phyloP scores from a whole-genome alignment of 345 rosid genomes.

The Gossypium herbaceum region DNA sequence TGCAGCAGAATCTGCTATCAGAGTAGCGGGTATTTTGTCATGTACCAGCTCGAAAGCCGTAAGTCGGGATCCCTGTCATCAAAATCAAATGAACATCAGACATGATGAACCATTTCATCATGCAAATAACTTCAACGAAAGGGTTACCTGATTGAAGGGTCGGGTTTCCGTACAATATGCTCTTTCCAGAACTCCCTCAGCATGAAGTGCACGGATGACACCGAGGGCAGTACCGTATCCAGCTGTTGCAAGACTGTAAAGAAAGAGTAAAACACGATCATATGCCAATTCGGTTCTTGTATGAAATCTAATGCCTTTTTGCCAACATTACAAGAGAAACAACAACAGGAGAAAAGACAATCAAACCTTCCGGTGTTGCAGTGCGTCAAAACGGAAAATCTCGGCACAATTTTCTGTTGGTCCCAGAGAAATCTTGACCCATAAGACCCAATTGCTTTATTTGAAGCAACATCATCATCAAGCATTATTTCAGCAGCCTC shows the following conservation, averaged over 20 bases:
- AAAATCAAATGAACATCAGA: neutral
- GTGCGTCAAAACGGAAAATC: slow-evolving; percentile 73
- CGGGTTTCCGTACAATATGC: slow-evolving; percentile 97
- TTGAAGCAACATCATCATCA: slow-evolving; percentile 80
- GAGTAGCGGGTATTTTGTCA: slow-evolving; percentile 85
- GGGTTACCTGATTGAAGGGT: slow-evolving; percentile 86
- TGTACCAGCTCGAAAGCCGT: slow-evolving; percentile 93
- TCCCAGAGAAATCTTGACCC: slow-evolving; percentile 61
- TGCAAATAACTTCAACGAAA: neutral
- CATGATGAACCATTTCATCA: too few species aligned
- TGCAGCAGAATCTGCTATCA: slow-evolving; percentile 88
- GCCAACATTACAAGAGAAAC: neutral
- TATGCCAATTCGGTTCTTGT: neutral
- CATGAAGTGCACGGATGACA: slow-evolving; percentile 78
- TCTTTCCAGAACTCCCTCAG: slow-evolving; percentile 59
- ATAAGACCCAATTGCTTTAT: slow-evolving; percentile 69
- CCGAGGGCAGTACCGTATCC: slow-evolving; percentile 98
- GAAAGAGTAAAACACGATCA: neutral
- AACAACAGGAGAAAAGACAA: neutral
- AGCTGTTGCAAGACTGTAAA: slow-evolving; percentile 85
- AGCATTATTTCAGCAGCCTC: slow-evolving; percentile 85
- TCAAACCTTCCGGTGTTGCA: slow-evolving; percentile 92
- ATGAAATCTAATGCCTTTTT: neutral
- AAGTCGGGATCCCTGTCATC: slow-evolving; percentile 77
- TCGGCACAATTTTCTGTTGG: slow-evolving; percentile 34